A percentile compares a stretch with the other conserved stretches of the same genome.
Evolutionary conservation across 441 rosid genomes (phyloP).

Genomic region (Gossypium trilobum): DNA sequence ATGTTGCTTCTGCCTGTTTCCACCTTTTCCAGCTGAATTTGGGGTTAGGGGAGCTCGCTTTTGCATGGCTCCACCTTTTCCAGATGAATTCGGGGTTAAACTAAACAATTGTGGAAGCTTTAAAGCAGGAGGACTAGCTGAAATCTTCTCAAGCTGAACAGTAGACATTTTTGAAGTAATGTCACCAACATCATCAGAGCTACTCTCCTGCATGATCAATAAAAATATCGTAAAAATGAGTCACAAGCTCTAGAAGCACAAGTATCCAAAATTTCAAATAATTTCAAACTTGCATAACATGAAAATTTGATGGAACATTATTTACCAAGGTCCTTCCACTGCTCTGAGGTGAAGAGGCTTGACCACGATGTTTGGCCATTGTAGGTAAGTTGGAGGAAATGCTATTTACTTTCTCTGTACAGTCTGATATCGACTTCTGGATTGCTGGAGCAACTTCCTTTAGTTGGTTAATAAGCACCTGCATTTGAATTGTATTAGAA

Average conservation of each 20-base stretch:
- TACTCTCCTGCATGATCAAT: constrained; percentile 51
- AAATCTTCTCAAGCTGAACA: constrained; percentile 71
- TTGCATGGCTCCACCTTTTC: constrained; percentile 68
- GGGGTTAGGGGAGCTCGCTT: constrained; percentile 68
- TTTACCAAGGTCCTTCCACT: constrained; percentile 63
- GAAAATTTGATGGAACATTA: constrained; percentile 15
- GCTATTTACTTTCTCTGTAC: constrained; percentile 67
- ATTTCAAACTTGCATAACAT: neutral
- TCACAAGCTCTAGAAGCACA: constrained; percentile 7
- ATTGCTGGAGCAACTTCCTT: constrained; percentile 91
- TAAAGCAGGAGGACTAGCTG: constrained; percentile 64
- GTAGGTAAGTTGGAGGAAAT: constrained; percentile 68
- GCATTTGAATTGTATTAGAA: constrained; percentile 20
- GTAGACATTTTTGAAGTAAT: constrained; percentile 60
- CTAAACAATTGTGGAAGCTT: constrained; percentile 91
- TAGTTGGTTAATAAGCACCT: constrained; percentile 93
- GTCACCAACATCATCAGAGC: constrained; percentile 58
- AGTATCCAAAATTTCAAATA: neutral
- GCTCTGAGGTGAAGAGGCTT: constrained; percentile 63
- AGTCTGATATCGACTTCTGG: constrained; percentile 76
- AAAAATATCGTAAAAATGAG: constrained; percentile 9
- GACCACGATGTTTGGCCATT: constrained; percentile 45
- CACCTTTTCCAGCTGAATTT: constrained; percentile 76
- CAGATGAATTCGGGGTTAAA: constrained; percentile 84
- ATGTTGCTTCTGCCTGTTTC: constrained; percentile 67